Conservation (phyloP, 2,329 filamentous ascomycete species). For the Pseudonectria foliicola region DNA sequence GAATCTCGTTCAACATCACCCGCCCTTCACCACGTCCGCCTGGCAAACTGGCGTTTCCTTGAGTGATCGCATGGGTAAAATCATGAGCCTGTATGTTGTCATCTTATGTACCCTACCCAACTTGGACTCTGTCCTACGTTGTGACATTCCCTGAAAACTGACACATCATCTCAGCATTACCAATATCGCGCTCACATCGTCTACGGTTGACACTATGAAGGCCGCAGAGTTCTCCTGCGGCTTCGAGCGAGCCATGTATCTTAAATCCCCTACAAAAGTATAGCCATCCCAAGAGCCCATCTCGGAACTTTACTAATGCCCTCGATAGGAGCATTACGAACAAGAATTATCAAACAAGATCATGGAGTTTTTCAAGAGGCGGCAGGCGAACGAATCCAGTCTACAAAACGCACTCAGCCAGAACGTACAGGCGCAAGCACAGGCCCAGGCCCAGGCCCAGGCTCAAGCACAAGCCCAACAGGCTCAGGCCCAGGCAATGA, state of each 20-base stretch:
- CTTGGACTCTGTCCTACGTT: too few species aligned
- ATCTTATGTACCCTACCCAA: neutral
- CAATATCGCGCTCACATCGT: constrained; percentile 42
- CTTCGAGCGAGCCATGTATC: constrained; percentile 42
- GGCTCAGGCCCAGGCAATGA: constrained; percentile 38
- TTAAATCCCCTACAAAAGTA: constrained; percentile 43
- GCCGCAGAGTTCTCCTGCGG: constrained; percentile 35
- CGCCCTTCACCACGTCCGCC: constrained; percentile 22
- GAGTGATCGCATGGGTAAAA: constrained; percentile 36
- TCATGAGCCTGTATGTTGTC: constrained; percentile 34
- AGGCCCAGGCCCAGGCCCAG: constrained; percentile 30
- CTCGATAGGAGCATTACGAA: constrained; percentile 42
- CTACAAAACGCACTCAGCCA: constrained; percentile 45
- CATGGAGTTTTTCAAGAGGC: constrained; percentile 42
- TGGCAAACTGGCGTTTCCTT: constrained; percentile 35
- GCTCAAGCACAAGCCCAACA: constrained; percentile 32
- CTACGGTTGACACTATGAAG: constrained; percentile 32
- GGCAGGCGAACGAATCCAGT: constrained; percentile 42
- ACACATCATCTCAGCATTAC: constrained; percentile 35
- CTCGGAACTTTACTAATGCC: constrained; percentile 12
- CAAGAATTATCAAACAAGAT: constrained; percentile 38
- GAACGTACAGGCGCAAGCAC: constrained; percentile 32
- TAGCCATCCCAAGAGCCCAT: constrained; percentile 5
- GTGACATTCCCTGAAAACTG: constrained; percentile 5
- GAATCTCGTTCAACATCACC: constrained; percentile 29